A percentile compares a stretch with the other conserved stretches of the same genome.
phyloP scores from a whole-genome alignment of 192 early-diverging fungal genomes.

The Cetraspora pellucida region DNA sequence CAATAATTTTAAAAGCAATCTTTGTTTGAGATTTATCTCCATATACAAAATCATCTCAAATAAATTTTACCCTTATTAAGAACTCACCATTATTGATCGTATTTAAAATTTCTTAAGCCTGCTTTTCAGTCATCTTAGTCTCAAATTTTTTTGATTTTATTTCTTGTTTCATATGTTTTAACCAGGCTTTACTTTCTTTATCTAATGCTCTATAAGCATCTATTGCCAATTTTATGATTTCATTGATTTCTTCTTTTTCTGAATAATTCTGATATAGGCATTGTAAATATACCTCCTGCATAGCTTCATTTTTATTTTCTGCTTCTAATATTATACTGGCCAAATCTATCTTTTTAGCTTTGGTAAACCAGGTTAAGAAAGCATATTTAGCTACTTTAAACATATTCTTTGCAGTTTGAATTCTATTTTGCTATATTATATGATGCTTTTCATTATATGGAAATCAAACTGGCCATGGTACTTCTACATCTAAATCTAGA shows the following conservation, averaged over 20 bases:
- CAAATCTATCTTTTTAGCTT: neutral
- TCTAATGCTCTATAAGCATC: too few relatives aligned
- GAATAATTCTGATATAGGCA: conserved; percentile 1
- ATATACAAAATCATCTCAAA: neutral
- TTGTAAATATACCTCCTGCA: conserved; percentile 8
- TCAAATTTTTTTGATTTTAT: neutral
- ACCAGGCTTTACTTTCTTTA: too few relatives aligned
- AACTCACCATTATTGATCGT: neutral
- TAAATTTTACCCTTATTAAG: conserved; percentile 27
- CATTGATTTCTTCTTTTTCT: too few relatives aligned
- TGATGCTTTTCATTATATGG: conserved; percentile 5
- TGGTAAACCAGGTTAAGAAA: conserved; percentile 17
- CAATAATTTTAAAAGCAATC: neutral
- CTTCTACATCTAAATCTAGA: conserved; percentile 18
- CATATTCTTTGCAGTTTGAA: conserved; percentile 24
- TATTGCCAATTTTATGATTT: too few relatives aligned
- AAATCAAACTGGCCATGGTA: conserved; percentile 11
- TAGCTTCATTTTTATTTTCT: conserved; percentile 15
- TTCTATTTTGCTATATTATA: conserved; percentile 15
- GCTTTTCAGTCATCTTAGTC: conserved; percentile 10
- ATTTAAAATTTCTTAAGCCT: conserved; percentile 14
- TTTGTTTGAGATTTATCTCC: neutral
- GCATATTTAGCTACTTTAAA: conserved; percentile 25
- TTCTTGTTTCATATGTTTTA: too few relatives aligned
- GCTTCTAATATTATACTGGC: conserved; percentile 12